phyloP scores from a whole-genome alignment of 495 filamentous ascomycete genomes.

The Xylaria grammica region DNA sequence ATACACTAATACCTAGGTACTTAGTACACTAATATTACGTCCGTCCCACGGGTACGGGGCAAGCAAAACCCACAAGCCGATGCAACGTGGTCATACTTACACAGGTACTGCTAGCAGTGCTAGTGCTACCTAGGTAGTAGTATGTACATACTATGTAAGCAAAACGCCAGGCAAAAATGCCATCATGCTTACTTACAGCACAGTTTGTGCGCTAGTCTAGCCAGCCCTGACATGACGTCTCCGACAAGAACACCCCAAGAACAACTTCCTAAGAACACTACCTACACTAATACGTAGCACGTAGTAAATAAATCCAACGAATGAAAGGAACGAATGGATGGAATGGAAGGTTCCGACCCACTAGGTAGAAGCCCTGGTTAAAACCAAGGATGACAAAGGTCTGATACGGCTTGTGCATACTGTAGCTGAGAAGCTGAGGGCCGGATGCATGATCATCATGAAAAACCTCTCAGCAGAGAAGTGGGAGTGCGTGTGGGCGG shows the following conservation, averaged over 20 bases:
- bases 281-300: background rate
- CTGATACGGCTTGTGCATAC: constrained; percentile 17
- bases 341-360: constrained; percentile 17
- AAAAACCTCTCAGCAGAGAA: background rate
- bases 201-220: too few species aligned
- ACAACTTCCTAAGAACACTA: background rate
- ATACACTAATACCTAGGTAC: background rate
- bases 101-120: too few species aligned
- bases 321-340: too few species aligned
- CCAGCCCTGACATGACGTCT: too few species aligned
- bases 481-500: background rate
- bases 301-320: background rate
- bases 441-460: constrained; percentile 13
- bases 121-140: too few species aligned
- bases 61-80: background rate
- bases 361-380: constrained; percentile 11
- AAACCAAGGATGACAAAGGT: constrained; percentile 8
- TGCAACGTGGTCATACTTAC: background rate
- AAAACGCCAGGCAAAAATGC: background rate
- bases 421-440: constrained; percentile 19
- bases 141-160: too few species aligned
- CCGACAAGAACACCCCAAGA: too few species aligned
- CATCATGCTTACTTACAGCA: too few species aligned
- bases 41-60: background rate
- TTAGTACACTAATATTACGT: background rate